These are phyloP conservation scores for Eucalyptus curtisii DNA, from an alignment of 345 rosid species.

Conservation along the genomic window DNA sequence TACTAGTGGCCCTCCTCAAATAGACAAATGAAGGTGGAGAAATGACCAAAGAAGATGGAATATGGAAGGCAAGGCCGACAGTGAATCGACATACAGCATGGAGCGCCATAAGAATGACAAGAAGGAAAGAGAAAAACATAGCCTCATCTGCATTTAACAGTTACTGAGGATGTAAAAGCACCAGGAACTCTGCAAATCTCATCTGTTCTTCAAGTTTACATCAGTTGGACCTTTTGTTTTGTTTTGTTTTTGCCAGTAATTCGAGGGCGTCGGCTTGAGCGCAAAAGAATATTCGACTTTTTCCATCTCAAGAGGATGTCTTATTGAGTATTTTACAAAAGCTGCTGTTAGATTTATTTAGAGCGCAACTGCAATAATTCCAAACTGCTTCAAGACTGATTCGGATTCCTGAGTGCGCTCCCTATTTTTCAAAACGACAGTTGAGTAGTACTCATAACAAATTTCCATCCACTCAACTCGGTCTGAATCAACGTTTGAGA, in stretches of 20 bases:
- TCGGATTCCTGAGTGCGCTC: background rate
- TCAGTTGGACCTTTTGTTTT: background rate
- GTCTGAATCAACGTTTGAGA: background rate
- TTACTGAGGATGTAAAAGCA: background rate
- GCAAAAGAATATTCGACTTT: no score
- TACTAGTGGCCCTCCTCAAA: background rate
- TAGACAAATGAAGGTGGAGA: background rate
- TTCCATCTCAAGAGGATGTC: background rate
- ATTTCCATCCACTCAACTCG: background rate
- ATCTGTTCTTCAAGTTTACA: background rate
- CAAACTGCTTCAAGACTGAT: background rate
- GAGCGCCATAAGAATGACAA: background rate
- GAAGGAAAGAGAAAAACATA: background rate
- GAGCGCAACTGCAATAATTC: background rate
- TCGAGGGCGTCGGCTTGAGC: accelerated
- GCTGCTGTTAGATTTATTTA: background rate
- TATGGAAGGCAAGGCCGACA: background rate
- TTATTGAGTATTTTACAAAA: background rate
- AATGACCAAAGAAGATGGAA: background rate
- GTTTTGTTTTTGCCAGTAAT: background rate
- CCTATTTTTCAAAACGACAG: background rate
- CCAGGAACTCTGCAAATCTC: background rate
- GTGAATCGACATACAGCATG: background rate
- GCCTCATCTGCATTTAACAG: background rate
- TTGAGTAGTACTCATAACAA: background rate